Base-by-base conservation (phyloP, 2,329 filamentous ascomycete species). In the Penicillium hordei region DNA sequence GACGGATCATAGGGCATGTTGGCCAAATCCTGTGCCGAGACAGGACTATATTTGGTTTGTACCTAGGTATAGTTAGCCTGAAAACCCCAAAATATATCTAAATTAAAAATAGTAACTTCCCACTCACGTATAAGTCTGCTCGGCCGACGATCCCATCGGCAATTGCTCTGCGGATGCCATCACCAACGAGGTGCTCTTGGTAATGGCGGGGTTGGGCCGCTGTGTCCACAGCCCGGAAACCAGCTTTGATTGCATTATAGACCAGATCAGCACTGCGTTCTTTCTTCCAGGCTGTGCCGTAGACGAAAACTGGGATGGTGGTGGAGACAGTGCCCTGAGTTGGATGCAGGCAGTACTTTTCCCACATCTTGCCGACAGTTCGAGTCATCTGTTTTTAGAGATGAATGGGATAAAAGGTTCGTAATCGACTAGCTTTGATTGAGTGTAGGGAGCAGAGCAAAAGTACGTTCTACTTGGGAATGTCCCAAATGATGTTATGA, bases 281-380 rank as follows among this genome's bases (percentile, higher is more conserved):
- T 67, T 88, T 87, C 73, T 94, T 94, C 90, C 90, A 93, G n/a
- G 90, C 90, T 2, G 90, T 93, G 51, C 90, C 90, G 72, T 94
- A 94, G 61, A 94, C 76, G 62, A 85, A 81, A 4, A 75, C 69
- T 4, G 78, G 78, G 44, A 77, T 71, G n/a, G 63, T 62, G 31
- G 66, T 62, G 31, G 66, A 58, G 15, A 57, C 60, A 19, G 65
- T 66, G 31, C 65, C 61, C 29, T 62, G 67, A 27, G 63, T 62
- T 15, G 68, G 60, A 33, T 67, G 69, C 44, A 74, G 60, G 48
- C 63, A 59, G 44, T 72, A 68, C 43, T 57, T 68, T 55, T 73
- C 70, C 71, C 71, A 70, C 63, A 72, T 63, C 31, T 66, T 70
- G 38, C 57, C 51, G 21, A 69, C 59, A 23, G 57, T 29, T 51